Evolutionary conservation across 106 monocot species (phyloP), one percentile per base, ranked within the genome.

Genomic region (Vanilla planifolia): DNA sequence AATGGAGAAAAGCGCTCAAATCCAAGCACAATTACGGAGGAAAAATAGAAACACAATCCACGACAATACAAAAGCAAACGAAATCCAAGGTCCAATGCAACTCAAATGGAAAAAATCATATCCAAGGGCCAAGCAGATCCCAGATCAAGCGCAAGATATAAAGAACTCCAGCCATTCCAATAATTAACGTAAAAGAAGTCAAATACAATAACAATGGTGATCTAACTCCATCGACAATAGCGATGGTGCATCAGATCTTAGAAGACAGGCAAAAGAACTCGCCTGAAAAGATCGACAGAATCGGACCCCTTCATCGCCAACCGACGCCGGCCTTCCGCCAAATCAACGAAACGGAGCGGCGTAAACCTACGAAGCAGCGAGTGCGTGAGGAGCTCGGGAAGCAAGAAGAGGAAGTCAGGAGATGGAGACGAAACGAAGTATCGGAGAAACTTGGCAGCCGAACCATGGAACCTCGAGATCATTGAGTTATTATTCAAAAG

Each of bases 121-220:
- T 15, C 5, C 0, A 45, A 40, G 25, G 5, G 37, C 37, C 7
- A 37, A 14, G 1, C 16, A n/a, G 53, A 55, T 55, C 53, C 53
- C 10, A 32, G n/a, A 55, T 32, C 53, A 55, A 55, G 4, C 13
- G 53, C 30, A 10, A 32, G 14, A 32, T 16, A 15, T 0, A 14
- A n/a, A 14, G 15, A 55, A 55, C 30, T 55, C 27, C 53, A 55
- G 10, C 16, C 23, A 28, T 55, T 55, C 32, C 30, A n/a, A n/a
- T 14, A 55, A 55, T 32, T 32, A 32, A 55, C 14, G 6, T 13
- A 55, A 55, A 55, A 5, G 16, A 7, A 13, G 16, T 8, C 37
- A 37, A 14, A 55, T 16, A 55, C 32, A 1, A 55, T 16, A 32
- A 32, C 30, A 55, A 55, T 55, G 53, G 53, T 27, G 53, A 55